Percentiles rank a stretch among this genome's conserved stretches.
phyloP scores from a whole-genome alignment of 2,329 filamentous ascomycete species.

The Aspergillus sp. region DNA sequence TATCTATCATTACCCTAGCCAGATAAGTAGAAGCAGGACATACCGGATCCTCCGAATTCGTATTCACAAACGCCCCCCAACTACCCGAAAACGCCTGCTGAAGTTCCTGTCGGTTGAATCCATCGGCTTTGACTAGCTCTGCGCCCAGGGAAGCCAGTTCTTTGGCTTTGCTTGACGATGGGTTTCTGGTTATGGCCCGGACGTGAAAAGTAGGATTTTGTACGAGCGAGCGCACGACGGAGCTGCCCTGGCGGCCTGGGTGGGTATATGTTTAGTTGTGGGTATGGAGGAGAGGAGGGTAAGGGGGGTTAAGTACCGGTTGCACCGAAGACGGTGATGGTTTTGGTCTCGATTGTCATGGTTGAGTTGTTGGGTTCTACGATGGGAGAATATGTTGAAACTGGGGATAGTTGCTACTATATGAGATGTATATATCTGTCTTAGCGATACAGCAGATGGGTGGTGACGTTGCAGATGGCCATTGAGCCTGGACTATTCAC shows the following conservation, averaged over 20 bases:
- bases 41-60: constrained; percentile 26
- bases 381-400: background rate
- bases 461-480: no score
- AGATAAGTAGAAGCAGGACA: no score
- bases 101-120: constrained; percentile 23
- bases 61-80: constrained; percentile 28
- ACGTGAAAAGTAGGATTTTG: constrained; percentile 27
- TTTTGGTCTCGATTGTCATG: background rate
- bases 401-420: background rate
- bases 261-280: background rate
- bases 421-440: no score
- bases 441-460: rapidly evolving
- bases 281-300: no score
- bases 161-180: constrained; percentile 23
- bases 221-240: constrained; percentile 30
- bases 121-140: constrained; percentile 26
- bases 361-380: background rate
- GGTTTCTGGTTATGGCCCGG: constrained; percentile 30
- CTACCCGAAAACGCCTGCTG: constrained; percentile 22
- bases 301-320: background rate
- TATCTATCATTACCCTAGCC: no score
- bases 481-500: no score
- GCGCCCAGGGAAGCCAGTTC: constrained; percentile 25
- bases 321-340: constrained; percentile 8
- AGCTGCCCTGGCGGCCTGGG: constrained; percentile 28